Percentiles rank a stretch among this genome's conserved stretches.
Evolutionary conservation across 75 land plant species (phyloP).

Genomic region (Pinus tabuliformis): DNA sequence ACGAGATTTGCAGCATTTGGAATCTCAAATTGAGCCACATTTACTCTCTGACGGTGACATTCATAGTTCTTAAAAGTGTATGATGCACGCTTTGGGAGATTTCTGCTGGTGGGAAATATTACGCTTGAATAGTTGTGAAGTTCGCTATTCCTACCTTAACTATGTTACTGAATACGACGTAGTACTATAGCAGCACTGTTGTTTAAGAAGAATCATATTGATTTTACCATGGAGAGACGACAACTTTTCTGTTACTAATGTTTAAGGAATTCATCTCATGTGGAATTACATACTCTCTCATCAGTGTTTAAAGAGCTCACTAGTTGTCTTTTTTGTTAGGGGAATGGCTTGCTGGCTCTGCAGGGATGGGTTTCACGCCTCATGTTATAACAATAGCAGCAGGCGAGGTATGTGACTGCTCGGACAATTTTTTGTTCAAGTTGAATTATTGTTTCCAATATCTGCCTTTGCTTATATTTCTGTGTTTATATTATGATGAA

Average conservation of each 20-base stretch:
- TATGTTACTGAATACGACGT: background rate
- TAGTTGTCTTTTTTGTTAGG: slow-evolving; percentile 7
- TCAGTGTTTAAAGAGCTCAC: background rate
- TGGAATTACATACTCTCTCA: background rate
- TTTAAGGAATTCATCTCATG: background rate
- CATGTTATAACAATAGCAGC: slow-evolving; percentile 72
- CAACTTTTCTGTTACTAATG: background rate
- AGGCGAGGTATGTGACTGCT: slow-evolving; percentile 68
- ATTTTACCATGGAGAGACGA: background rate
- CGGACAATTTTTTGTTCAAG: background rate
- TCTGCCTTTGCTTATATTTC: background rate
- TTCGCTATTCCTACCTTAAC: background rate
- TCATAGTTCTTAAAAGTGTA: background rate
- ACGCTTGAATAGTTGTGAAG: background rate
- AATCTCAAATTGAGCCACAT: background rate
- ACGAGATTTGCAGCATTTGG: background rate
- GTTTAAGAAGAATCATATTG: background rate
- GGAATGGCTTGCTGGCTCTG: slow-evolving; percentile 48
- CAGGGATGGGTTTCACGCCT: slow-evolving; percentile 81
- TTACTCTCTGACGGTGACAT: background rate
- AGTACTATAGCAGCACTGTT: background rate
- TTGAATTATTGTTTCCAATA: background rate
- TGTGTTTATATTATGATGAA: background rate
- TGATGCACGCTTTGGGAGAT: background rate
- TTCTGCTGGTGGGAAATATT: background rate